These are phyloP conservation scores for Polytrichum formosum DNA, from an alignment of 225 moss, liverwort and hornwort species.

Conservation along the genomic window DNA sequence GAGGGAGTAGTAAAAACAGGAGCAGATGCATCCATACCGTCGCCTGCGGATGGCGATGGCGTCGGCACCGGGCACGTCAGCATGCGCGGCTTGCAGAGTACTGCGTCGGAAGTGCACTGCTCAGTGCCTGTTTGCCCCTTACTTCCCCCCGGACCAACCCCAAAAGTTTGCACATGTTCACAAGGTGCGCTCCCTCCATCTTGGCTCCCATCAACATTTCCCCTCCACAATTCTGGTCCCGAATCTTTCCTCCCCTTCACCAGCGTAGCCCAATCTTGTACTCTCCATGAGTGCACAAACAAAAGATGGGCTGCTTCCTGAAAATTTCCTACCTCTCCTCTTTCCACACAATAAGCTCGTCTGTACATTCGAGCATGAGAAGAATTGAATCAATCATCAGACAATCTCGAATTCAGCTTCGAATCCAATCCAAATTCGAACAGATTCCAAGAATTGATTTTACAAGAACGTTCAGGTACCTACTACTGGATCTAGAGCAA, in stretches of 20 bases:
- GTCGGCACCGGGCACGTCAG: conserved; percentile 84
- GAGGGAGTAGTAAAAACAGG: conserved; percentile 19
- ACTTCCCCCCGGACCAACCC: conserved; percentile 96
- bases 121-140: conserved; percentile 95
- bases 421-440: too few species aligned
- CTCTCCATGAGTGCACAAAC: background rate
- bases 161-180: conserved; percentile 97
- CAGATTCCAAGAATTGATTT: too few species aligned
- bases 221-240: too few species aligned
- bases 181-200: conserved; percentile 57
- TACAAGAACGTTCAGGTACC: too few species aligned
- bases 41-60: conserved; percentile 94
- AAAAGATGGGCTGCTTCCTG: background rate
- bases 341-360: too few species aligned
- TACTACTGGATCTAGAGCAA: too few species aligned
- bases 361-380: too few species aligned
- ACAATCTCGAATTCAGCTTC: too few species aligned
- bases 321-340: background rate
- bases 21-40: conserved; percentile 93
- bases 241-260: too few species aligned
- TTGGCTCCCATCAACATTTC: background rate
- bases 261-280: too few species aligned
- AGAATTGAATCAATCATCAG: too few species aligned
- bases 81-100: conserved; percentile 98
- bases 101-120: conserved; percentile 95